Percentiles rank a stretch among this genome's conserved stretches.
phyloP scores from a whole-genome alignment of 108 stramenopile genomes.

The Nannochloropsis gaditana region DNA sequence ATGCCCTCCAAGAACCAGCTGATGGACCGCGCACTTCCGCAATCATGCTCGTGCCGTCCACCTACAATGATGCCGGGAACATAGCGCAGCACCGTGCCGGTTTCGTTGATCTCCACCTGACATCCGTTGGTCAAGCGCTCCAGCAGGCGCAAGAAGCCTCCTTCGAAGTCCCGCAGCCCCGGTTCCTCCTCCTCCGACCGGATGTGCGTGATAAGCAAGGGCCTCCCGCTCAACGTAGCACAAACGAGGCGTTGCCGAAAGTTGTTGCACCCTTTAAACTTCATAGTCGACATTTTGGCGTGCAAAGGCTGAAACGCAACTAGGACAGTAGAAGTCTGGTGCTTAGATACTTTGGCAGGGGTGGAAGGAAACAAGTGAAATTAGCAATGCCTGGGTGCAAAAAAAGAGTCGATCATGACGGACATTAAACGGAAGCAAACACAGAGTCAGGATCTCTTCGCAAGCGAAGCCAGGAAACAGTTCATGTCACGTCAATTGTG shows the following conservation, averaged over 20 bases:
- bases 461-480: too few relatives aligned
- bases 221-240: not conserved
- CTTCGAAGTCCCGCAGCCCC: conserved; percentile 52
- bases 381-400: too few relatives aligned
- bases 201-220: conserved; percentile 28
- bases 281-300: not conserved
- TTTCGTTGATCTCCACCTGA: conserved; percentile 90
- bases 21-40: conserved; percentile 65
- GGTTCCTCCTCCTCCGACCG: conserved; percentile 26
- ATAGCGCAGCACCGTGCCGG: conserved; percentile 87
- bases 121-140: conserved; percentile 88
- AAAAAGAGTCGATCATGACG: too few relatives aligned
- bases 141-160: conserved; percentile 63
- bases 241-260: conserved; percentile 32
- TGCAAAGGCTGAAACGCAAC: not conserved
- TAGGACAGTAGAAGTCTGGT: too few relatives aligned
- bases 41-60: conserved; percentile 76
- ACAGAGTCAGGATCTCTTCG: too few relatives aligned
- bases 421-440: too few relatives aligned
- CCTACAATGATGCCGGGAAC: conserved; percentile 84
- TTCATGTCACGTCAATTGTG: too few relatives aligned
- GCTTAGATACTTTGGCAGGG: too few relatives aligned
- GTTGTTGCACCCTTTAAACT: not conserved
- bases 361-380: too few relatives aligned
- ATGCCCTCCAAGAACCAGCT: conserved; percentile 97